Evolutionary conservation across 2,329 filamentous ascomycete species (phyloP).

Genomic region (Tolypocladium endophyticum): DNA sequence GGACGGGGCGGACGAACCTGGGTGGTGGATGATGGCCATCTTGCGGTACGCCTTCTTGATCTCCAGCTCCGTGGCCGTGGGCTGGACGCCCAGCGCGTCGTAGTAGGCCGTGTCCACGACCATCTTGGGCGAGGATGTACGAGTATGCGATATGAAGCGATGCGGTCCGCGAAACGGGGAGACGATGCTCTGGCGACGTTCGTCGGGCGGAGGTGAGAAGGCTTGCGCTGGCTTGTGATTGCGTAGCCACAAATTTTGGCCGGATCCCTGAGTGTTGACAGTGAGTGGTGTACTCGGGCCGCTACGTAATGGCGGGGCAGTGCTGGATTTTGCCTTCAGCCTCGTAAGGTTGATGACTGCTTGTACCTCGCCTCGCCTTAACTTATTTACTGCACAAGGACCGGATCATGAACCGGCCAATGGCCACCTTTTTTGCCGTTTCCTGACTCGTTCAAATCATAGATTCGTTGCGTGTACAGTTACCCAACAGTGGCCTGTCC

Average conservation of each 20-base stretch:
- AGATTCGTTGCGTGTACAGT: not conserved
- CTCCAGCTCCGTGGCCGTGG: constrained; percentile 78
- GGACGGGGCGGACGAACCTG: constrained; percentile 42
- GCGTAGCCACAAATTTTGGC: constrained; percentile 6
- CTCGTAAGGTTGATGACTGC: not conserved
- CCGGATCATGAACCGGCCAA: not conserved
- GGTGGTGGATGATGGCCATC: constrained; percentile 86
- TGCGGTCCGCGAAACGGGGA: not conserved
- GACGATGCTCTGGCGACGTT: constrained; percentile 1
- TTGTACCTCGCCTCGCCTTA: not conserved
- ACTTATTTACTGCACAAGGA: not conserved
- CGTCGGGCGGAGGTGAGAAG: not conserved
- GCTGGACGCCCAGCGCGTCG: constrained; percentile 73
- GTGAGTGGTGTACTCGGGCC: constrained; percentile 1
- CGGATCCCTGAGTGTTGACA: not conserved
- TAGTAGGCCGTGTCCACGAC: constrained; percentile 85
- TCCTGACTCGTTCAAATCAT: not conserved
- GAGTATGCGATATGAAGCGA: not conserved
- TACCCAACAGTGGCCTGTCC: not conserved
- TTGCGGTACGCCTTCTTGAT: constrained; percentile 97
- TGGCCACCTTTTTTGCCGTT: not conserved
- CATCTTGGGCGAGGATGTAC: constrained; percentile 40
- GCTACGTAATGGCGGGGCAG: constrained; percentile 28
- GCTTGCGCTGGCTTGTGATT: not conserved
- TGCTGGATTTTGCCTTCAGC: constrained; percentile 2